A percentile compares a stretch with the other conserved stretches of the same genome.
Evolutionary conservation across 140 eudicot species (phyloP).

Genomic region (Ambrosia hybrid): DNA sequence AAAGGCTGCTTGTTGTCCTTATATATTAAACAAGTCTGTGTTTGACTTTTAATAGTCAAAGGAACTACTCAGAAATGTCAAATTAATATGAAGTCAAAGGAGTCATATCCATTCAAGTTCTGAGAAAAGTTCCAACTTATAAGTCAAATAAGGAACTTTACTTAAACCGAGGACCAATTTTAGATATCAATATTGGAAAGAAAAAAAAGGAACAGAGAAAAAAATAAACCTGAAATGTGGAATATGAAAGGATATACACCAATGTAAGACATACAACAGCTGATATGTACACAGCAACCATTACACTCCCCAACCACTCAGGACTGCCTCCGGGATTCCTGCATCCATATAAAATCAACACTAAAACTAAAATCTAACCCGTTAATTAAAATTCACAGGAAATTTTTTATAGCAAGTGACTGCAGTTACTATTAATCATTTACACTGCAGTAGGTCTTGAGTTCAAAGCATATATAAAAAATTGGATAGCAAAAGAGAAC

Average conservation of each 20-base stretch:
- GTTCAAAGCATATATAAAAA: not conserved
- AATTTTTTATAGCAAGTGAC: not conserved
- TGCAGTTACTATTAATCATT: not conserved
- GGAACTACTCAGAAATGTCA: too few relatives aligned
- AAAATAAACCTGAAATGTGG: too few relatives aligned
- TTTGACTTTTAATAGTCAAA: too few relatives aligned
- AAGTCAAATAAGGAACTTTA: not conserved
- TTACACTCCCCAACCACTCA: slow-evolving; percentile 68
- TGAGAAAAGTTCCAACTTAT: too few relatives aligned
- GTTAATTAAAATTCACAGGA: not conserved
- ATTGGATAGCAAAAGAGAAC: not conserved
- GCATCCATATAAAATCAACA: slow-evolving; percentile 30
- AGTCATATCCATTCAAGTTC: too few relatives aligned
- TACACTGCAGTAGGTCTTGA: slow-evolving; percentile 5
- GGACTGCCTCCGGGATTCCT: slow-evolving; percentile 90
- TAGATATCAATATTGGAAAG: too few relatives aligned
- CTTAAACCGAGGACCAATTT: too few relatives aligned
- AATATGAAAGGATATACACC: slow-evolving; percentile 85
- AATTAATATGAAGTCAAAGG: too few relatives aligned
- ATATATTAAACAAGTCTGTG: too few relatives aligned
- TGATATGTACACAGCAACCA: slow-evolving; percentile 61
- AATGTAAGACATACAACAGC: slow-evolving; percentile 72
- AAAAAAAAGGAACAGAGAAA: too few relatives aligned
- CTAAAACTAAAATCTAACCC: not conserved
- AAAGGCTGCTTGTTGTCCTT: not conserved